Percentiles rank a stretch among this genome's conserved stretches.
Evolutionary conservation across 257 asterid genomes (phyloP).

Genomic region (Paulownia fortunei): DNA sequence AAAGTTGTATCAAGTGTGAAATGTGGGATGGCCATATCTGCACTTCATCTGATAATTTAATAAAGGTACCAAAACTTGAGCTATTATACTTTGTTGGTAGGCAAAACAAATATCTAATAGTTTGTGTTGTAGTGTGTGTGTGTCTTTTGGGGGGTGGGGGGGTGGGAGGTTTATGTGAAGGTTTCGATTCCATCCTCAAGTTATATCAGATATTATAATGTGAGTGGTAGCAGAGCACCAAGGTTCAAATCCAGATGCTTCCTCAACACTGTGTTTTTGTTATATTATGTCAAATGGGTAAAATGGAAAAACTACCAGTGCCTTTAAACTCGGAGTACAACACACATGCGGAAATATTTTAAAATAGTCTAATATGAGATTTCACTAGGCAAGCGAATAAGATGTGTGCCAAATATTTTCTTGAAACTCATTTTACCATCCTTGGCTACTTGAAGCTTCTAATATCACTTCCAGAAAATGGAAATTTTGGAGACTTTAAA

Average conservation of each 20-base stretch:
- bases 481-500: neutral
- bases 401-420: too few relatives aligned
- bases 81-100: neutral
- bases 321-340: neutral
- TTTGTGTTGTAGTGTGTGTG: too few relatives aligned
- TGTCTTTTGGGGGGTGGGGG: too few relatives aligned
- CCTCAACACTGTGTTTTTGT: neutral
- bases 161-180: too few relatives aligned
- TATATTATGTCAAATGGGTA: neutral
- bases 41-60: neutral
- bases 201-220: neutral
- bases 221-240: neutral
- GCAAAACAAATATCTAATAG: neutral
- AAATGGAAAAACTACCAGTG: neutral
- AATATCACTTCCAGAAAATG: neutral
- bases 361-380: neutral
- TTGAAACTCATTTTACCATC: neutral
- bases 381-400: too few relatives aligned
- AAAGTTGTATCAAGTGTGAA: neutral
- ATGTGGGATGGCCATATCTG: neutral
- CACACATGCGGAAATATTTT: neutral
- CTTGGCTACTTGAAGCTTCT: neutral
- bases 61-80: neutral
- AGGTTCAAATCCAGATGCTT: neutral
- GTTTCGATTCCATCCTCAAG: neutral